Conservation (phyloP, 1,139 yeast genomes). For the Taphrina confusa region DNA sequence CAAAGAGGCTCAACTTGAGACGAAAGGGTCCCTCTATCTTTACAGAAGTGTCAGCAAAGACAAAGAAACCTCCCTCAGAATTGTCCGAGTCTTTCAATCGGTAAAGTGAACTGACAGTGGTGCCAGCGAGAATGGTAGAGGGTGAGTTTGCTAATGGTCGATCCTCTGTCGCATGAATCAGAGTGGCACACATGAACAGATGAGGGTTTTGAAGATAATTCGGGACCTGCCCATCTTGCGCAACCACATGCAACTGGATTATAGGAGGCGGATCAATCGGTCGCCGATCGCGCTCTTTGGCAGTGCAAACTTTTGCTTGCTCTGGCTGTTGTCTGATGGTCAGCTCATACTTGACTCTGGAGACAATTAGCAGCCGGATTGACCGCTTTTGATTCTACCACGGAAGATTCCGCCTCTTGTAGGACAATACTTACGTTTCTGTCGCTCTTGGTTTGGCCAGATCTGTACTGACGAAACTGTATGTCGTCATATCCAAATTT, state of each 20-base stretch:
- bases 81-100: conserved; percentile 23
- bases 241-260: conserved; percentile 15
- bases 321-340: conserved; percentile 31
- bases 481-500: not conserved
- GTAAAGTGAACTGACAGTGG: conserved; percentile 22
- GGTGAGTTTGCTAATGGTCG: not conserved
- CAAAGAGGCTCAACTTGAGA: conserved; percentile 43
- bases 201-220: conserved; percentile 26
- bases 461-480: conserved; percentile 15
- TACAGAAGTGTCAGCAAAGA: conserved; percentile 46
- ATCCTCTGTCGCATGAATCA: conserved; percentile 4
- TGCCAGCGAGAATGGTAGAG: conserved; percentile 18
- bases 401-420: too few relatives aligned
- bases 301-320: conserved; percentile 28
- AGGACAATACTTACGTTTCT: not conserved
- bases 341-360: conserved; percentile 12
- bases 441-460: conserved; percentile 7
- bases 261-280: conserved; percentile 36
- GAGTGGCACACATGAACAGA: conserved; percentile 26
- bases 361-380: not conserved
- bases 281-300: conserved; percentile 25
- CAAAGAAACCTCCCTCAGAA: conserved; percentile 42
- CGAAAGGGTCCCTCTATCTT: conserved; percentile 47
- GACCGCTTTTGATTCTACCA: not conserved
- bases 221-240: not conserved